A percentile compares a stretch with the other conserved stretches of the same genome.
Evolutionary conservation across 2,329 filamentous ascomycete species (phyloP).

Genomic region (Trichocomaceae sp.): DNA sequence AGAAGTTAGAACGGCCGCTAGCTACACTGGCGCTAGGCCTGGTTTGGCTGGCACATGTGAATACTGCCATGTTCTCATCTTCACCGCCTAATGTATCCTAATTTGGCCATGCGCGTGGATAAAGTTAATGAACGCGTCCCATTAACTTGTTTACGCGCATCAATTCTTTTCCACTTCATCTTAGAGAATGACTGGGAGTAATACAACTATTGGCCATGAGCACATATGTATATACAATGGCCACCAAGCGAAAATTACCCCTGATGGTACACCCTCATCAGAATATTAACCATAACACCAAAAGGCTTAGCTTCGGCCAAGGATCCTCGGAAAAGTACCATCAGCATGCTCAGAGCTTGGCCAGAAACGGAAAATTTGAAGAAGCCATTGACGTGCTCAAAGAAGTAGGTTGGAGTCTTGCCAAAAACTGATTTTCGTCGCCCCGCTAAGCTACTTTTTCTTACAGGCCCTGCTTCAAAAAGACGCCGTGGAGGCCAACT

Average conservation of each 20-base stretch:
- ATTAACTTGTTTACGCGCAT: no score
- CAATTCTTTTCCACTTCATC: background rate
- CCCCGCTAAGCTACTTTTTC: background rate
- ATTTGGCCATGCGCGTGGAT: slow-evolving; percentile 7
- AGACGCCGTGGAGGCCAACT: slow-evolving; percentile 24
- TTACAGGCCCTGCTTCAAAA: slow-evolving; percentile 33
- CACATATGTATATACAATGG: background rate
- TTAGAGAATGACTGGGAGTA: background rate
- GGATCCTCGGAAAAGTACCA: slow-evolving; percentile 25
- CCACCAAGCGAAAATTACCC: slow-evolving; percentile 5
- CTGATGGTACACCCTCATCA: background rate
- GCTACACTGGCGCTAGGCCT: background rate
- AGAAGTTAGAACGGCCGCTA: background rate
- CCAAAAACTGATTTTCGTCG: background rate
- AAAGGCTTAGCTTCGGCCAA: slow-evolving; percentile 11
- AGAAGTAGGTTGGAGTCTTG: slow-evolving; percentile 24
- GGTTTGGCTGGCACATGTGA: background rate
- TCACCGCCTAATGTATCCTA: slow-evolving; percentile 9
- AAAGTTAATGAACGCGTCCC: no score
- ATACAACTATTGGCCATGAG: background rate
- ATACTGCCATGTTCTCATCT: background rate
- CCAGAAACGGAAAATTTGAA: slow-evolving; percentile 38
- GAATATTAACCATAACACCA: background rate
- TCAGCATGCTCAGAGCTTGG: slow-evolving; percentile 37
- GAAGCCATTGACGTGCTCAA: slow-evolving; percentile 39